Evolutionary conservation across 2,329 filamentous ascomycete genomes (phyloP), one percentile per base, ranked within the genome.

Genomic region (Exophiala spinifera): DNA sequence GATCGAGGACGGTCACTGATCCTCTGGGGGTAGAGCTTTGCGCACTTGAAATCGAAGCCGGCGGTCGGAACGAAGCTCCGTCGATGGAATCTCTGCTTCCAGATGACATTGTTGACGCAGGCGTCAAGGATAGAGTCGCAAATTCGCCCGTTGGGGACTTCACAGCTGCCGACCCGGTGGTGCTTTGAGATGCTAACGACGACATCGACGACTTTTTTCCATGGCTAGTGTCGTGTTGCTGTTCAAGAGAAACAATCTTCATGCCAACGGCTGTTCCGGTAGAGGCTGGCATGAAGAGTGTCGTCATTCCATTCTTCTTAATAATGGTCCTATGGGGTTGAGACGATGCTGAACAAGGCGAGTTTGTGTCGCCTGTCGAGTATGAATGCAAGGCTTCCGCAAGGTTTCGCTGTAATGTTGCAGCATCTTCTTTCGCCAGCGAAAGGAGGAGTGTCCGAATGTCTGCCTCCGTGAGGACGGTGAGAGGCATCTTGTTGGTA

Each of bases 201-300:
- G 64, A 44, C 59, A 58, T 14, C 4, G 53, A 53, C 14, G 53
- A 53, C 37, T 59, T 57, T 25, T 58, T 59, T 14, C 46, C 46
- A 17, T 45, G 44, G 17, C 13, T 42, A 13, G 19, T 34, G 3
- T 55, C 53, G 7, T 56, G 67, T 62, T 66, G 72, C 28, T 66
- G 72, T 28, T 75, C 68, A 13, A 84, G 67, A 8, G 81, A 84
- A 39, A 87, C 79, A 39, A 87, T 81, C 67, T 87, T 87, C 59
- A 87, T 79, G 4, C 84, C 85, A 15, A 85, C 74, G 2, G 79
- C 78, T 37, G 77, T 75, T 25, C 79, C 78, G 13, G 80, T 82
- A 36, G 76, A 83, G 11, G 83, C 83, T 2, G 85, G 85, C 82
- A 87, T 85, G 69, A 87, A 85, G 8, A 87, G 72, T 3, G 82